Evolutionary conservation across 2,329 filamentous ascomycete species (phyloP).

Genomic region (Pseudogymnoascus sp.): DNA sequence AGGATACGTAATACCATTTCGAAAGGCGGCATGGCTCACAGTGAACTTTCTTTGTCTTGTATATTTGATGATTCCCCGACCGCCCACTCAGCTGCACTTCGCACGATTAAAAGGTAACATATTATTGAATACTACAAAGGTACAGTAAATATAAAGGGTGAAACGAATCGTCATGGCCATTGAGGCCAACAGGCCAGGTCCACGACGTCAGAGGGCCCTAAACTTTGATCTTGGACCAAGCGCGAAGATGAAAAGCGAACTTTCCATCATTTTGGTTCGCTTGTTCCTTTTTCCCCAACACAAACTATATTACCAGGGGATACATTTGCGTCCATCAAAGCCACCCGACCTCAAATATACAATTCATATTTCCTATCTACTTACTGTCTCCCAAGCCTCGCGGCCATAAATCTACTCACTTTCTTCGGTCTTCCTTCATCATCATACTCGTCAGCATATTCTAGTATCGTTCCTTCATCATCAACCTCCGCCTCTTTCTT

Average conservation of each 20-base stretch:
- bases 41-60: not conserved
- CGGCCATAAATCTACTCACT: slow-evolving; percentile 69
- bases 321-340: not conserved
- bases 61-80: not conserved
- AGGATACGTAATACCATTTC: slow-evolving; percentile 9
- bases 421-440: slow-evolving; percentile 55
- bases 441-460: slow-evolving; percentile 30
- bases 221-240: slow-evolving; percentile 48
- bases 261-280: slow-evolving; percentile 14
- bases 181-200: slow-evolving; percentile 26
- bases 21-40: not conserved
- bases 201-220: slow-evolving; percentile 57
- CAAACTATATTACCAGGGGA: not conserved
- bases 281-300: not conserved
- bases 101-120: not conserved
- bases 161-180: slow-evolving; percentile 57
- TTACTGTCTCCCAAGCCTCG: slow-evolving; percentile 52
- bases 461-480: not conserved
- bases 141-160: slow-evolving; percentile 48
- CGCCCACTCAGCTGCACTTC: not conserved
- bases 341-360: not conserved
- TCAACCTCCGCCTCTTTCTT: slow-evolving; percentile 38
- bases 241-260: slow-evolving; percentile 43
- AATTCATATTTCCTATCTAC: slow-evolving; percentile 17
- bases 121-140: not conserved